Conservation (phyloP, 805 yeast species). For the Kodamaea leandrae region DNA sequence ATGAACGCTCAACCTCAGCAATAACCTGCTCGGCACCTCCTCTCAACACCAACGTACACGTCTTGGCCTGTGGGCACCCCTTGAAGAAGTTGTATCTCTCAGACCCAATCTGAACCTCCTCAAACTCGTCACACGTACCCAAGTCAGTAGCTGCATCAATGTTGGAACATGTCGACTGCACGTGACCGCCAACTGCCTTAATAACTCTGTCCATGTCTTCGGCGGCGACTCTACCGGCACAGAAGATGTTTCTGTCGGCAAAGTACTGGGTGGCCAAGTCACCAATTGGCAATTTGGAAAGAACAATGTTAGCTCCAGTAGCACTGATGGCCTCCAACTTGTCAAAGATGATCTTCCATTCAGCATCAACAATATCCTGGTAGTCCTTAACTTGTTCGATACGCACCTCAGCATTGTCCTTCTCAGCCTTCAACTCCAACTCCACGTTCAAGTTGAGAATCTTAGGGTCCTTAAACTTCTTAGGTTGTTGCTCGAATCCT, state of each 20-base stretch:
- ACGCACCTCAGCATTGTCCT: conserved; percentile 97
- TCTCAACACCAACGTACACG: conserved; percentile 89
- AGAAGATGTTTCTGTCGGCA: conserved; percentile 93
- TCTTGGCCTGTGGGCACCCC: conserved; percentile 89
- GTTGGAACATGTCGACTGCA: conserved; percentile 74
- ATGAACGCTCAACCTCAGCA: conserved; percentile 95
- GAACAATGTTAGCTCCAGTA: conserved; percentile 88
- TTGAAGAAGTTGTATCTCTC: conserved; percentile 91
- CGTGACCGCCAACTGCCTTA: conserved; percentile 88
- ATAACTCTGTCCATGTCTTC: conserved; percentile 93
- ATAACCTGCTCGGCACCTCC: conserved; percentile 99
- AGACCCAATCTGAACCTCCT: conserved; percentile 93
- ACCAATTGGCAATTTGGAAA: conserved; percentile 94
- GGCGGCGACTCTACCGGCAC: conserved; percentile 90
- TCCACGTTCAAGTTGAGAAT: conserved; percentile 86
- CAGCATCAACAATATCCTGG: conserved; percentile 98
- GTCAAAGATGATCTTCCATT: conserved; percentile 89
- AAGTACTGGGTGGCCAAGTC: conserved; percentile 98
- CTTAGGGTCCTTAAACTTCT: conserved; percentile 73
- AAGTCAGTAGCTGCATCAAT: conserved; percentile 60
- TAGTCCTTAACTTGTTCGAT: conserved; percentile 91
- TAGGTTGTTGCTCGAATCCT: conserved; percentile 98
- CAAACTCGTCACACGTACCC: conserved; percentile 82
- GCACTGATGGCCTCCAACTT: conserved; percentile 79
- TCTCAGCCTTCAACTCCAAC: conserved; percentile 94